phyloP scores from a whole-genome alignment of 805 yeast species.

The Saccharomycopsis vini region DNA sequence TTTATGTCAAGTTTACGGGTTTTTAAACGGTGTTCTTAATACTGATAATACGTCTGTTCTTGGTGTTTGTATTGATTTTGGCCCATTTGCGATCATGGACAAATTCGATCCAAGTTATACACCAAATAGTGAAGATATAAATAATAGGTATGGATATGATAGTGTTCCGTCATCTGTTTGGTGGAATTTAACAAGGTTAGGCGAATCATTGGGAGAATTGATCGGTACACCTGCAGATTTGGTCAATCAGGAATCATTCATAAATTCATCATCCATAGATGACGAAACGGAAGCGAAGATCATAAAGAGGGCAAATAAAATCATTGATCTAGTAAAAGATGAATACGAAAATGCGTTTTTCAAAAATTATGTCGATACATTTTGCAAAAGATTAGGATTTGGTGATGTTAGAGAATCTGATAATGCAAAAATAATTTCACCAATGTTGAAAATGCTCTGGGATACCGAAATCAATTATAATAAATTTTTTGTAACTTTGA shows the following conservation, averaged over 20 bases:
- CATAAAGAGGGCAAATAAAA: slow-evolving; percentile 49
- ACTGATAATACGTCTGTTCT: slow-evolving; percentile 89
- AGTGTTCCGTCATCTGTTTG: slow-evolving; percentile 81
- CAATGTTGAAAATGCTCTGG: slow-evolving; percentile 52
- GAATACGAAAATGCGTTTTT: slow-evolving; percentile 58
- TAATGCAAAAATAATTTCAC: slow-evolving; percentile 39
- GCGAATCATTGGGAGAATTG: slow-evolving; percentile 74
- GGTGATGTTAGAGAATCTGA: slow-evolving; percentile 31
- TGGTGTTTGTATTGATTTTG: slow-evolving; percentile 87
- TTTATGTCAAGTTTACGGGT: slow-evolving; percentile 85
- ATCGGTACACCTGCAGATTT: slow-evolving; percentile 61
- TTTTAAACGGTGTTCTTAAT: slow-evolving; percentile 86
- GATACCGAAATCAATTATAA: slow-evolving; percentile 69
- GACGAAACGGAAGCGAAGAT: slow-evolving; percentile 41
- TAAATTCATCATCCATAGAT: slow-evolving; percentile 24
- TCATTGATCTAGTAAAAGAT: slow-evolving; percentile 57
- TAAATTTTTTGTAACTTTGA: slow-evolving; percentile 62
- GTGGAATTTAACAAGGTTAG: slow-evolving; percentile 86
- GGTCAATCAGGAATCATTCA: slow-evolving; percentile 17
- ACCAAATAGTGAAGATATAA: slow-evolving; percentile 82
- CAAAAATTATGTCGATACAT: slow-evolving; percentile 43
- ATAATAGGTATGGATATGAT: slow-evolving; percentile 63
- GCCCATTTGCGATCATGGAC: slow-evolving; percentile 91
- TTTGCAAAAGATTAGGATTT: slow-evolving; percentile 67
- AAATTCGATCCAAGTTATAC: slow-evolving; percentile 73